Evolutionary conservation across 2,329 filamentous ascomycete species (phyloP).

Genomic region (Colletotrichum liriopes): DNA sequence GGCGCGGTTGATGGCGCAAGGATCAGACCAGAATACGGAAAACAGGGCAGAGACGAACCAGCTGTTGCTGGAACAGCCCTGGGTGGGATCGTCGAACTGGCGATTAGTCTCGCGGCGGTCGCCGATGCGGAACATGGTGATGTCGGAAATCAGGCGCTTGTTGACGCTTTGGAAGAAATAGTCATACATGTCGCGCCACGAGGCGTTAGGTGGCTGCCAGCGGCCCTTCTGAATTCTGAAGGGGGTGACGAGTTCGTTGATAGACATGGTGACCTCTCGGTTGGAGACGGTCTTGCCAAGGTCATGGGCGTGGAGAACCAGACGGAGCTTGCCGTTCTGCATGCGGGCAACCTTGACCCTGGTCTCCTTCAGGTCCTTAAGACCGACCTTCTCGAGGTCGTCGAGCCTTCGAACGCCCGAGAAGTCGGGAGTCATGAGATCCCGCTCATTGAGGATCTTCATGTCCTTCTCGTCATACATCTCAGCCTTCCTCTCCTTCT

Average conservation of each 20-base stretch:
- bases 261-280: constrained; percentile 56
- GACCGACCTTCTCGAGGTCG: constrained; percentile 59
- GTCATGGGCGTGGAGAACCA: constrained; percentile 55
- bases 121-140: constrained; percentile 49
- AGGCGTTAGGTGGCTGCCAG: constrained; percentile 58
- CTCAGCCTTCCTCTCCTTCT: constrained; percentile 56
- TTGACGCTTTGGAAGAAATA: constrained; percentile 52
- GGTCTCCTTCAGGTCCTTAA: constrained; percentile 55
- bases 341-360: constrained; percentile 59
- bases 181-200: constrained; percentile 59
- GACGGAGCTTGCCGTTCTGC: constrained; percentile 61
- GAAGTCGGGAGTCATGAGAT: constrained; percentile 60
- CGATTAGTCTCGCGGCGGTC: constrained; percentile 44
- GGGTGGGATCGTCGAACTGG: constrained; percentile 59
- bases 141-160: constrained; percentile 52
- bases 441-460: constrained; percentile 58
- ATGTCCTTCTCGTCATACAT: constrained; percentile 56
- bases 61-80: constrained; percentile 59
- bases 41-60: constrained; percentile 63
- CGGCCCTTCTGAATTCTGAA: constrained; percentile 53
- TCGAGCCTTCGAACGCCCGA: constrained; percentile 55
- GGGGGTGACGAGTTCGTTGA: constrained; percentile 59
- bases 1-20: constrained; percentile 57
- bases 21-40: constrained; percentile 62
- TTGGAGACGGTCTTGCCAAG: constrained; percentile 57